Conservation (phyloP, 441 rosid species). For the Lagerstroemia fauriei region DNA sequence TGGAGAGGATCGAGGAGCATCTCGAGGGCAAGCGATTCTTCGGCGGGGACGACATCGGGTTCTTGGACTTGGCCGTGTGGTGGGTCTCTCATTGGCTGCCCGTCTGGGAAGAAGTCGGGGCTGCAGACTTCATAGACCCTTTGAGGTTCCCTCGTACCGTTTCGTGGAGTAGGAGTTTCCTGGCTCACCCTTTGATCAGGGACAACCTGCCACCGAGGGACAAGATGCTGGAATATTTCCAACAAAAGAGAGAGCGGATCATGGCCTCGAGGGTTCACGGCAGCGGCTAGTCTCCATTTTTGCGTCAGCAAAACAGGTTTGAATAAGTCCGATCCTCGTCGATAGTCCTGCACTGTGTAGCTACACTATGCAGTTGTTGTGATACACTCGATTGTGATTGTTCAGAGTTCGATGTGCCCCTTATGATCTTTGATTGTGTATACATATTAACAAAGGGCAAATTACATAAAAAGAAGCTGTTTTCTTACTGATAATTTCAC, state of each 20-base stretch:
- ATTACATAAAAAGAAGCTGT: no score
- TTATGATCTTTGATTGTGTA: no score
- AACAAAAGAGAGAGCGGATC: neutral
- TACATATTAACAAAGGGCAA: no score
- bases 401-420: no score
- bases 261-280: neutral
- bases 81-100: constrained; percentile 38
- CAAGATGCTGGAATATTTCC: constrained; percentile 29
- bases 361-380: no score
- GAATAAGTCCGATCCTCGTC: neutral
- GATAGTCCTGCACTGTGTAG: no score
- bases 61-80: constrained; percentile 34
- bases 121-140: constrained; percentile 11
- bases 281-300: neutral
- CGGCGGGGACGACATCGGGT: constrained; percentile 42
- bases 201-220: constrained; percentile 34
- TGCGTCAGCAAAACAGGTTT: neutral
- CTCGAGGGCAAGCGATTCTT: constrained; percentile 34
- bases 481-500: no score
- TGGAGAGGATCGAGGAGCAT: constrained; percentile 37
- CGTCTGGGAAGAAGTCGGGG: constrained; percentile 33
- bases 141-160: constrained; percentile 29
- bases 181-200: constrained; percentile 32
- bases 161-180: constrained; percentile 29
- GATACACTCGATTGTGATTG: no score